Percentiles rank a stretch among this genome's conserved stretches.
Evolutionary conservation across 2,329 filamentous ascomycete species (phyloP).

Genomic region (Macrophomina pseudophaseolina): DNA sequence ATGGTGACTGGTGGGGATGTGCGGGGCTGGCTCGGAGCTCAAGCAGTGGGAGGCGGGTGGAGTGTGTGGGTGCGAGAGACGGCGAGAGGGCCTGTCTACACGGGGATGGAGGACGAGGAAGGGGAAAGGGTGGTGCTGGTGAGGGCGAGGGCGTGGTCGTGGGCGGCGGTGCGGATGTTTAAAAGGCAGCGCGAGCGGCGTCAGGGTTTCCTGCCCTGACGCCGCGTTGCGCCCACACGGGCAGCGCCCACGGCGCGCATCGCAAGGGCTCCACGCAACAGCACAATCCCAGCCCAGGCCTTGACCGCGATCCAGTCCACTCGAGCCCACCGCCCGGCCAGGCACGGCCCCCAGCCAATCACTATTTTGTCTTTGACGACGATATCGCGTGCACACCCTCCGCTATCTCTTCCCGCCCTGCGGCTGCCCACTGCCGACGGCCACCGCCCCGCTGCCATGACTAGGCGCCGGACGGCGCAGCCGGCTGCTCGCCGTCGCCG

Average conservation of each 20-base stretch:
- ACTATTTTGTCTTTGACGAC: slow-evolving; percentile 24
- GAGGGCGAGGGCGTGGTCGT: slow-evolving; percentile 1
- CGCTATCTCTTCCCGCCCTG: slow-evolving; percentile 17
- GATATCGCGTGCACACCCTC: slow-evolving; percentile 19
- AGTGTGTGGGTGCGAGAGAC: slow-evolving; percentile 24
- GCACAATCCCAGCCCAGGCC: slow-evolving; percentile 16
- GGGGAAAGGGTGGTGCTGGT: slow-evolving; percentile 16
- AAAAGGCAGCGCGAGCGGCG: slow-evolving; percentile 28
- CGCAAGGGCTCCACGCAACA: slow-evolving; percentile 13
- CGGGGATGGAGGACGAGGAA: not conserved
- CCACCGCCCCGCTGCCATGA: slow-evolving; percentile 12
- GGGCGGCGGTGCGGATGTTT: slow-evolving; percentile 28
- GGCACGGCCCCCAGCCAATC: slow-evolving; percentile 21
- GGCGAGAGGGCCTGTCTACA: slow-evolving; percentile 1
- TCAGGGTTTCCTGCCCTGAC: slow-evolving; percentile 15
- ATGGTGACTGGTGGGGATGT: slow-evolving; percentile 28
- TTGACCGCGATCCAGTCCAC: slow-evolving; percentile 23
- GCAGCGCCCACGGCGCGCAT: slow-evolving; percentile 21
- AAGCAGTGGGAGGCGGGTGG: not conserved
- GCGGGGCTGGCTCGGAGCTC: slow-evolving; percentile 13
- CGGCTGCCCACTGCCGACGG: slow-evolving; percentile 23
- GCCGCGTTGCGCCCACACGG: slow-evolving; percentile 17
- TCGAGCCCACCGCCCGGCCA: slow-evolving; percentile 21
- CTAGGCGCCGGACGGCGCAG: not conserved
- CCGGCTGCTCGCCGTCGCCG: not conserved